These are phyloP conservation scores for Phycomyces blakesleeanus DNA, from an alignment of 192 early-diverging fungal genomes.

Conservation along the genomic window DNA sequence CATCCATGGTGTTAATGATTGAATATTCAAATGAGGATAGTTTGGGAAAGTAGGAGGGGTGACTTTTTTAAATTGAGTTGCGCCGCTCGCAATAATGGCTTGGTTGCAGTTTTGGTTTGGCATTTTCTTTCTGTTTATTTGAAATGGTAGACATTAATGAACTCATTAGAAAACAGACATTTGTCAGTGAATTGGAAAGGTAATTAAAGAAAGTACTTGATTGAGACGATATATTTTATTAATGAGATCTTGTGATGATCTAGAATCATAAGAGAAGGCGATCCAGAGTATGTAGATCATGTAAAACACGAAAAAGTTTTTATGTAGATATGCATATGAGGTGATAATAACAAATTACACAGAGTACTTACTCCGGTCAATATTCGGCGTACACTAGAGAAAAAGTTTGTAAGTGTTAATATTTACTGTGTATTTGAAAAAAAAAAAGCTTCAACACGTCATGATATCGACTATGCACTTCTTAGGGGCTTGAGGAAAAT, in stretches of 20 bases:
- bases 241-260: neutral
- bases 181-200: neutral
- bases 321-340: no score
- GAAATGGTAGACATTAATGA: neutral
- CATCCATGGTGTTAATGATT: neutral
- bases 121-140: slow-evolving; percentile 2
- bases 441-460: neutral
- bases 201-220: neutral
- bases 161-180: neutral
- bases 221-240: neutral
- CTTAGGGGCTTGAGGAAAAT: slow-evolving; percentile 3
- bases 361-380: neutral
- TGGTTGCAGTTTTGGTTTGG: no score
- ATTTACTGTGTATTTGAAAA: neutral
- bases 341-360: neutral
- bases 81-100: neutral
- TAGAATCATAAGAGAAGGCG: slow-evolving; percentile 14
- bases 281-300: slow-evolving; percentile 5
- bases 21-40: neutral
- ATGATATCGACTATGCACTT: neutral
- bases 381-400: slow-evolving; percentile 4
- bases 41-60: neutral
- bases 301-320: no score
- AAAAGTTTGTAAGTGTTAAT: slow-evolving; percentile 5
- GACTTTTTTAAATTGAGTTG: neutral